Evolutionary conservation across 345 rosid species (phyloP), one percentile per base, ranked within the genome.

Genomic region (Lepidium sativum): DNA sequence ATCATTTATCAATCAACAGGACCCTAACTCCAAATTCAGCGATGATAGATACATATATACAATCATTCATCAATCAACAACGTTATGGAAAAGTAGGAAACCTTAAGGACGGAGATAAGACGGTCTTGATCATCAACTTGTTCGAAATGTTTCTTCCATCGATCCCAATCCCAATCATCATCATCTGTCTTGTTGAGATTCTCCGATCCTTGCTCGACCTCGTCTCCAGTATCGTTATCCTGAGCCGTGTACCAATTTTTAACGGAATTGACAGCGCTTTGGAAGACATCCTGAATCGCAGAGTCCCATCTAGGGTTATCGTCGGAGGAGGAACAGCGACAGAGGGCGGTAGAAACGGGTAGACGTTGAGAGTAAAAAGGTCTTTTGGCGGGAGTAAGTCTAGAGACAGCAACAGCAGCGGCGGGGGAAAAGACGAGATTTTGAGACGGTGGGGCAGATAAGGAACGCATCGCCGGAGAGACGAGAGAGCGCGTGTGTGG

Each of bases 71-170:
- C 6, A 27, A 27, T 29, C 38, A 52, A 52, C 9, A 41, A 0
- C 23, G 8, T 13, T 21, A 20, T 39, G 23, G 20, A 9, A 23
- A 53, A 3, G 13, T 2, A 45, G 6, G 37, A 34, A 48, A 87
- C 98, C 96, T 88, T 88, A n/a, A 92, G 55, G 68, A 84, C 63
- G 37, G 95, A 81, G 20, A 84, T 60, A 48, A 89, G 82, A 48
- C 91, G 86, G 76, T 89, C 95, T 64, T 84, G 98, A 8, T 87
- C 89, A 63, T 92, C 92, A 20, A 89, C 75, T 42, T 69, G 82
- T 6, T 84, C 85, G 61, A 92, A 92, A 81, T 89, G 96, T 80
- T 54, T 82, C 79, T 75, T 83, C 98, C 97, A 89, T 8, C 89
- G 79, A 27, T 86, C 84, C 98, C 98, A 92, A 70, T 84, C 89